Percentiles rank a stretch among this genome's conserved stretches.
These are phyloP conservation scores for Echites panduratus DNA, from an alignment of 257 asterid genomes.

Conservation along the genomic window DNA sequence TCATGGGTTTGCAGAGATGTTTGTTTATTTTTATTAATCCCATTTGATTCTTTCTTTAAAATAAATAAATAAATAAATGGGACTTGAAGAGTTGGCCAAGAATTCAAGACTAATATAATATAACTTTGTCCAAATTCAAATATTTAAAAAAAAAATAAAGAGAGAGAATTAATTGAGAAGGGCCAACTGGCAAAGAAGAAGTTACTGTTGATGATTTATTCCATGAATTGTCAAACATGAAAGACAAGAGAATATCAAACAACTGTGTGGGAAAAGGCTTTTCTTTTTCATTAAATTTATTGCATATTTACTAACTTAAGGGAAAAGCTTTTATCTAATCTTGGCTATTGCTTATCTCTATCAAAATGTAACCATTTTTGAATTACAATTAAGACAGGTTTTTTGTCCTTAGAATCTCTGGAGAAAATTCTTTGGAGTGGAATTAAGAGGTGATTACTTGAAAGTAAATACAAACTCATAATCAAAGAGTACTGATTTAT, in stretches of 20 bases:
- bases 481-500: not conserved
- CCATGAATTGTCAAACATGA: slow-evolving; percentile 18
- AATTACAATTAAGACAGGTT: not conserved
- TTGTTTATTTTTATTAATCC: slow-evolving; percentile 19
- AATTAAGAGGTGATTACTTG: slow-evolving; percentile 10
- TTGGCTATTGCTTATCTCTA: slow-evolving; percentile 15
- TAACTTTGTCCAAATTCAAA: no score
- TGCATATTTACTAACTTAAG: slow-evolving; percentile 21
- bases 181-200: slow-evolving; percentile 13
- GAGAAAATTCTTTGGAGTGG: not conserved
- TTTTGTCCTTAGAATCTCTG: slow-evolving; percentile 21
- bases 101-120: no score
- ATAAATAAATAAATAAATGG: slow-evolving; percentile 7
- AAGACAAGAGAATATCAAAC: slow-evolving; percentile 29
- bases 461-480: slow-evolving; percentile 10
- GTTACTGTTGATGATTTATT: slow-evolving; percentile 1
- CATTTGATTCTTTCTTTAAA: slow-evolving; percentile 21
- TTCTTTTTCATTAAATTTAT: slow-evolving; percentile 23
- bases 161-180: not conserved
- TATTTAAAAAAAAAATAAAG: no score
- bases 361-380: slow-evolving; percentile 16
- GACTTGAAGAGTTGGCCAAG: slow-evolving; percentile 28
- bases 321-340: slow-evolving; percentile 21
- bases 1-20: slow-evolving; percentile 25
- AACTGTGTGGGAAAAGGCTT: slow-evolving; percentile 3